phyloP scores from a whole-genome alignment of 1,284 basidiomycete species.

The Lignosus rhinocerotis region DNA sequence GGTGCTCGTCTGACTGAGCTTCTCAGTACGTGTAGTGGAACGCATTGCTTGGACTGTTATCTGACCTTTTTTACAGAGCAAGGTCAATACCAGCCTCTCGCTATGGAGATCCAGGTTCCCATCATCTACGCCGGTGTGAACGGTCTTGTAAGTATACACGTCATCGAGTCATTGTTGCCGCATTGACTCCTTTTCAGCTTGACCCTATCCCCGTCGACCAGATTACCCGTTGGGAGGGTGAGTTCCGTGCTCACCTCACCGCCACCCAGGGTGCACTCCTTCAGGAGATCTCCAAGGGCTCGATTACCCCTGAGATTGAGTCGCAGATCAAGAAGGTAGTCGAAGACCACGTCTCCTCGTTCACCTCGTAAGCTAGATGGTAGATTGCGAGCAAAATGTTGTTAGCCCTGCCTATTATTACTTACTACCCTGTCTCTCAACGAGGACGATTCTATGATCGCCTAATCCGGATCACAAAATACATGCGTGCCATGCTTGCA shows the following conservation, averaged over 20 bases:
- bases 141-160: slow-evolving; percentile 73
- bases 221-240: slow-evolving; percentile 92
- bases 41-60: neutral
- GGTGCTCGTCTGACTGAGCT: slow-evolving; percentile 98
- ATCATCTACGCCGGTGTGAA: slow-evolving; percentile 99
- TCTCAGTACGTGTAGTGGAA: slow-evolving; percentile 62
- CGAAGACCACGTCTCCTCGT: slow-evolving; percentile 83
- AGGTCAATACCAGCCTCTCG: slow-evolving; percentile 93
- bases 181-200: slow-evolving; percentile 48
- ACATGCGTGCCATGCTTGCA: neutral
- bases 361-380: slow-evolving; percentile 58
- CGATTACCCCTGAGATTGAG: slow-evolving; percentile 88
- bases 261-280: slow-evolving; percentile 71
- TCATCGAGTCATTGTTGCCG: neutral
- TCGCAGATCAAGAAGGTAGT: slow-evolving; percentile 91
- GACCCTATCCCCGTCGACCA: slow-evolving; percentile 93
- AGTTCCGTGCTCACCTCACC: slow-evolving; percentile 84
- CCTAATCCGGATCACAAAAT: slow-evolving; percentile 10
- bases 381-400: slow-evolving; percentile 24
- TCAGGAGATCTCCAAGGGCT: slow-evolving; percentile 80
- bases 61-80: slow-evolving; percentile 61
- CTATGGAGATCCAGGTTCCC: slow-evolving; percentile 96
- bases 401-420: slow-evolving; percentile 23
- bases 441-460: slow-evolving; percentile 23
- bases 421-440: slow-evolving; percentile 19